phyloP scores from a whole-genome alignment of 306 rosid genomes.

The Amphicarpaea edgeworthii region DNA sequence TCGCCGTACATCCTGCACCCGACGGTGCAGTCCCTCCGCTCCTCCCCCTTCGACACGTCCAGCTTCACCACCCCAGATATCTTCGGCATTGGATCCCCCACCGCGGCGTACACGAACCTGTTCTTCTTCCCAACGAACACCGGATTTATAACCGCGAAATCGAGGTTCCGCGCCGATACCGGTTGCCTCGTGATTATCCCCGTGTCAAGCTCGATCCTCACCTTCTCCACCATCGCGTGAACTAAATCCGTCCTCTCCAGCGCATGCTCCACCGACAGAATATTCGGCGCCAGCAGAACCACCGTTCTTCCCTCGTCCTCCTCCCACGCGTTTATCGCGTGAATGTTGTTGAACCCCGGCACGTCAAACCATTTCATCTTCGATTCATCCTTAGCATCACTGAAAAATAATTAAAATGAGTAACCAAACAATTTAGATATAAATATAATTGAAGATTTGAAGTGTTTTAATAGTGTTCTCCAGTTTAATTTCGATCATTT shows the following conservation, averaged over 20 bases:
- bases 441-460: not conserved
- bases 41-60: slow-evolving; percentile 60
- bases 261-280: slow-evolving; percentile 77
- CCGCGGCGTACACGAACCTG: slow-evolving; percentile 70
- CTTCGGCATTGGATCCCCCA: slow-evolving; percentile 94
- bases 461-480: not conserved
- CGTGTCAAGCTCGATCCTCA: slow-evolving; percentile 62
- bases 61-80: slow-evolving; percentile 86
- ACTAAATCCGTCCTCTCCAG: slow-evolving; percentile 75
- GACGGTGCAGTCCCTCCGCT: slow-evolving; percentile 63
- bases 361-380: slow-evolving; percentile 82
- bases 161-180: slow-evolving; percentile 74
- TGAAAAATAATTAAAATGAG: not conserved
- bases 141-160: slow-evolving; percentile 70
- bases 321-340: slow-evolving; percentile 93
- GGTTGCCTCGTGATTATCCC: slow-evolving; percentile 73
- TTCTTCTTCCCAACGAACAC: slow-evolving; percentile 57
- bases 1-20: slow-evolving; percentile 71
- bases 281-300: slow-evolving; percentile 77
- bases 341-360: slow-evolving; percentile 82
- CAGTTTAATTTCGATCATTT: not conserved
- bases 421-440: no score
- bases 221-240: slow-evolving; percentile 76
- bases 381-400: slow-evolving; percentile 50
- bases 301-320: slow-evolving; percentile 67